Conservation (phyloP, 768 basidiomycete species). For the Lentinula sp. region DNA sequence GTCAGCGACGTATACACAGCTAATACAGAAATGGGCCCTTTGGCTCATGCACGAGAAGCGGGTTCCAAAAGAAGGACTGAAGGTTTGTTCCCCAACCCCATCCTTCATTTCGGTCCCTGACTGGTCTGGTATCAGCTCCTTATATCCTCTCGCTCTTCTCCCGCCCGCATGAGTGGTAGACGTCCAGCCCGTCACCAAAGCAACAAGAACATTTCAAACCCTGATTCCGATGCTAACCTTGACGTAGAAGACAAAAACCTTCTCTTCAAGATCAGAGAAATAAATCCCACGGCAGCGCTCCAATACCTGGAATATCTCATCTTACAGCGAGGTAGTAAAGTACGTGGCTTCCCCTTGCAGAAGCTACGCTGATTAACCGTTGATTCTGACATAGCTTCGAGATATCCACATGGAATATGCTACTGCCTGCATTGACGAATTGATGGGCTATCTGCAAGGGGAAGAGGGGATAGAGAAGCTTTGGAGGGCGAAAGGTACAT, state of each 20-base stretch:
- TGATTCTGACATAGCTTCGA: constrained; percentile 35
- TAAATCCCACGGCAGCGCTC: constrained; percentile 54
- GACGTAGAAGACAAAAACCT: constrained; percentile 53
- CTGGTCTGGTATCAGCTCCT: constrained; percentile 43
- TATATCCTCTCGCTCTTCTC: constrained; percentile 21
- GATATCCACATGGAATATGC: constrained; percentile 68
- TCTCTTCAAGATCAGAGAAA: constrained; percentile 49
- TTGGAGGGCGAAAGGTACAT: constrained; percentile 66
- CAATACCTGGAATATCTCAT: constrained; percentile 81
- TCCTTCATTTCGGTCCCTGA: not conserved
- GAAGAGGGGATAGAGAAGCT: constrained; percentile 52
- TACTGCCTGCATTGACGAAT: constrained; percentile 43
- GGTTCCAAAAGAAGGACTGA: constrained; percentile 65
- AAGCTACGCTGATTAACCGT: not conserved
- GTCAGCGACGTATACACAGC: not conserved
- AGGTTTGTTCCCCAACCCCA: constrained; percentile 34
- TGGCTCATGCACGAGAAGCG: constrained; percentile 61
- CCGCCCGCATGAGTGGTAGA: constrained; percentile 44
- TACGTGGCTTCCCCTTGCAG: constrained; percentile 21
- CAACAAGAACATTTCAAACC: not conserved
- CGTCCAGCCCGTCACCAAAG: constrained; percentile 26
- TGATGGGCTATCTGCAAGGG: constrained; percentile 38
- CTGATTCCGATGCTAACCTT: not conserved
- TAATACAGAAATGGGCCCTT: constrained; percentile 71
- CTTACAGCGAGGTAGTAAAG: constrained; percentile 57